Evolutionary conservation across 106 monocot genomes (phyloP).

Genomic region (Dendrobium nobile): DNA sequence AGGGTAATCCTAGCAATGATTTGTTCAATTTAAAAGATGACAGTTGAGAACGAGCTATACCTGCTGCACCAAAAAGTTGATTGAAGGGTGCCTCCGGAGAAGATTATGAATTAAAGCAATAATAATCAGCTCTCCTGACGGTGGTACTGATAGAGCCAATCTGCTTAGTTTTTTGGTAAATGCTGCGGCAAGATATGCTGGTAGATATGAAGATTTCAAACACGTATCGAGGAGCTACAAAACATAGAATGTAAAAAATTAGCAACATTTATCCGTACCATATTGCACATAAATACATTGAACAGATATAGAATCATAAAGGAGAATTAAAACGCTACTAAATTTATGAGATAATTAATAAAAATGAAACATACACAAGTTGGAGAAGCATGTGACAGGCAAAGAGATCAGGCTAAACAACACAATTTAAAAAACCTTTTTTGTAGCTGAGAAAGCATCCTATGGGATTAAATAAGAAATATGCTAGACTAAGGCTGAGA

Average conservation of each 20-base stretch:
- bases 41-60: conserved; percentile 16
- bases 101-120: conserved; percentile 94
- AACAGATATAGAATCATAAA: not conserved
- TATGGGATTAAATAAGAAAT: too few species aligned
- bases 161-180: conserved; percentile 93
- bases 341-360: not conserved
- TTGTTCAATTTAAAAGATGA: not conserved
- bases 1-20: not conserved
- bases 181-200: conserved; percentile 93
- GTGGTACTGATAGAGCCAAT: conserved; percentile 75
- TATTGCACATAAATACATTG: not conserved
- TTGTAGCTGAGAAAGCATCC: too few species aligned
- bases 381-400: too few species aligned
- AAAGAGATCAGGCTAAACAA: too few species aligned
- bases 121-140: conserved; percentile 75
- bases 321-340: not conserved
- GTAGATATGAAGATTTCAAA: conserved; percentile 75
- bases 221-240: conserved; percentile 84
- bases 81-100: conserved; percentile 85
- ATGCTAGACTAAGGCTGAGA: not conserved
- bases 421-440: too few species aligned
- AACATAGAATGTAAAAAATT: conserved; percentile 5
- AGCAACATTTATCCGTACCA: not conserved
- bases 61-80: conserved; percentile 92
- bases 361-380: not conserved